A percentile compares a stretch with the other conserved stretches of the same genome.
Conservation (phyloP, 2,329 filamentous ascomycete species). For the Penicillium thymicola region DNA sequence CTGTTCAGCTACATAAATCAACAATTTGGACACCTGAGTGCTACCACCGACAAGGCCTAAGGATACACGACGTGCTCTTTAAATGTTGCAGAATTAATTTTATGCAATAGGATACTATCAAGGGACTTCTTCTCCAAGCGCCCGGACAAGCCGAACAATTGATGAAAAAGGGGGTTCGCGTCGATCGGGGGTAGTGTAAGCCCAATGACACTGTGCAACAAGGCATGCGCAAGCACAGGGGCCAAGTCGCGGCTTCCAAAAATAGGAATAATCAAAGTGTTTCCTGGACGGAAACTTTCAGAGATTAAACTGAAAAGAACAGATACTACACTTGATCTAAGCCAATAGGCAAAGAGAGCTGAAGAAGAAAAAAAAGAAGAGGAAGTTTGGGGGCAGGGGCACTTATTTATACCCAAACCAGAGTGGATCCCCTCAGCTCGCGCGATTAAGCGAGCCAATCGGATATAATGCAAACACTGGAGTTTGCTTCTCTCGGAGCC, state of each 20-base stretch:
- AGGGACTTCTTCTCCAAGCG: constrained; percentile 57
- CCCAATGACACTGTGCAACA: constrained; percentile 68
- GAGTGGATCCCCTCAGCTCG: not conserved
- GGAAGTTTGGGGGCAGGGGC: constrained; percentile 24
- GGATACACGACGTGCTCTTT: too few relatives aligned
- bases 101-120: too few relatives aligned
- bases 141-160: constrained; percentile 50
- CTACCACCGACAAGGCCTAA: too few relatives aligned
- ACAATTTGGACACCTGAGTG: too few relatives aligned
- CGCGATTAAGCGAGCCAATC: constrained; percentile 3
- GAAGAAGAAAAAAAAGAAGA: constrained; percentile 46
- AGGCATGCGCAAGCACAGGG: constrained; percentile 72
- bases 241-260: constrained; percentile 56
- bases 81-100: too few relatives aligned
- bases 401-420: constrained; percentile 30
- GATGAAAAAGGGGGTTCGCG: constrained; percentile 62
- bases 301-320: constrained; percentile 98
- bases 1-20: too few relatives aligned
- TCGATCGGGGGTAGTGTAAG: constrained; percentile 72
- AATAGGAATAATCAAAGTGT: constrained; percentile 80
- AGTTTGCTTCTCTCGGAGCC: too few relatives aligned
- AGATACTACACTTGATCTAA: constrained; percentile 98
- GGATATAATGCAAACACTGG: accelerated
- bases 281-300: constrained; percentile 72
- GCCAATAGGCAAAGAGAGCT: constrained; percentile 58